Percentiles rank a stretch among this genome's conserved stretches.
These are phyloP conservation scores for Thelonectria olida DNA, from an alignment of 2,329 filamentous ascomycete genomes.

Conservation along the genomic window DNA sequence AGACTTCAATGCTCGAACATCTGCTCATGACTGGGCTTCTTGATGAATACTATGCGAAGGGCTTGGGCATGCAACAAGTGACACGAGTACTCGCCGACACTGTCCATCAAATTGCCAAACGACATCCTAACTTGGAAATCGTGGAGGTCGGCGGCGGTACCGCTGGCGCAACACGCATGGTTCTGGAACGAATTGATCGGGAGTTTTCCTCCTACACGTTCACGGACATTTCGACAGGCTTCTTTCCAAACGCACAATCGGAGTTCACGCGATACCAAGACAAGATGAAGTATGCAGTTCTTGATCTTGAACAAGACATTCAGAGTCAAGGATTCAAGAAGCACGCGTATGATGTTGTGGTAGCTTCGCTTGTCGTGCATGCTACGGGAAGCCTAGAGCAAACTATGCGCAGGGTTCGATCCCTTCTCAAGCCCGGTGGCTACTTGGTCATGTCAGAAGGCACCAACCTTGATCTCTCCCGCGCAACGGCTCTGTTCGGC, in stretches of 20 bases:
- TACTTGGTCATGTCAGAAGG: constrained; percentile 12
- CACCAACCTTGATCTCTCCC: constrained; percentile 3
- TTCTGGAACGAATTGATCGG: not conserved
- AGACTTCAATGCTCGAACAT: no score
- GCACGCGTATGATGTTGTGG: not conserved
- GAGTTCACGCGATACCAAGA: not conserved
- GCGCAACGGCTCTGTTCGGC: constrained; percentile 3
- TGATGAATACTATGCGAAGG: not conserved
- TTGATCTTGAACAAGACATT: not conserved
- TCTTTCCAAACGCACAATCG: not conserved
- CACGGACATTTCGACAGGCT: not conserved
- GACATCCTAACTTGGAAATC: not conserved
- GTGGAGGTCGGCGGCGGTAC: constrained; percentile 7
- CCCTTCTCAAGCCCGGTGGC: not conserved
- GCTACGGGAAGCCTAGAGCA: not conserved
- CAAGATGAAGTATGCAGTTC: not conserved
- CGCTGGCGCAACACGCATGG: not conserved
- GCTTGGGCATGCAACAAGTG: no score
- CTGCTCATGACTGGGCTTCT: not conserved
- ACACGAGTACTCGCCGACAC: not conserved
- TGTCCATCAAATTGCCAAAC: not conserved
- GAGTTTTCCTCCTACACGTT: constrained; percentile 4
- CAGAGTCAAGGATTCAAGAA: constrained; percentile 1
- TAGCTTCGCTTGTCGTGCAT: not conserved
- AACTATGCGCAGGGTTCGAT: not conserved